Evolutionary conservation across 75 land plant genomes (phyloP).

Genomic region (Pinus taeda): DNA sequence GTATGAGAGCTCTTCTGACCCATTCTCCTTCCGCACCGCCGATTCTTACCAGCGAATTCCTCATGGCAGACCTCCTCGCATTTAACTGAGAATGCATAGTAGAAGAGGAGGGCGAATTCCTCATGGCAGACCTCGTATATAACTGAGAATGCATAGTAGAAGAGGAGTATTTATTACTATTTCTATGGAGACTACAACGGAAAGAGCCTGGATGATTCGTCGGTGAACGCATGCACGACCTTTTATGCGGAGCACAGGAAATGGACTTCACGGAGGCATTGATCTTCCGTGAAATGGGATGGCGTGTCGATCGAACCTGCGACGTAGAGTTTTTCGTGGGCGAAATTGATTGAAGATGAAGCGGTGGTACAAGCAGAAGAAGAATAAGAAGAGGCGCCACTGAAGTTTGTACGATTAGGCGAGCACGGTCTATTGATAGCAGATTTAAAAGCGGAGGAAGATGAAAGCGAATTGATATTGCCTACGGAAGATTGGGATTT

Average conservation of each 20-base stretch:
- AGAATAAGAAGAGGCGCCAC: conserved; percentile 10
- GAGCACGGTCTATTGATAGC: no score
- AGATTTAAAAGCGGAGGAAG: no score
- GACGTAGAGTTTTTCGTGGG: conserved; percentile 23
- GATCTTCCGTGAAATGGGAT: background rate
- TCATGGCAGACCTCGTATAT: no score
- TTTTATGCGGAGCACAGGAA: background rate
- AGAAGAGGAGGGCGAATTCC: background rate
- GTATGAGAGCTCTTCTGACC: conserved; percentile 24
- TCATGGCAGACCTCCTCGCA: no score
- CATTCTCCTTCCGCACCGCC: conserved; percentile 16
- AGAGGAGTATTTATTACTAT: background rate
- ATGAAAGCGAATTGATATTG: background rate
- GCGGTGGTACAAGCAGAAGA: background rate
- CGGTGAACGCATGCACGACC: conserved; percentile 55
- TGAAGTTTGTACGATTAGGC: no score
- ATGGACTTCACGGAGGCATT: background rate
- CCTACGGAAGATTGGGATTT: conserved; percentile 32
- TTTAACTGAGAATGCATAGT: no score
- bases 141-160: background rate
- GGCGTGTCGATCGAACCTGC: conserved; percentile 15
- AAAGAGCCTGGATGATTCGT: conserved; percentile 58
- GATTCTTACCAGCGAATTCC: conserved; percentile 7
- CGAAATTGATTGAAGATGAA: conserved; percentile 16
- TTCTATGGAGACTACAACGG: conserved; percentile 43